These are phyloP conservation scores for Nyctanthes arbortristis DNA, from an alignment of 257 asterid genomes.

Conservation along the genomic window DNA sequence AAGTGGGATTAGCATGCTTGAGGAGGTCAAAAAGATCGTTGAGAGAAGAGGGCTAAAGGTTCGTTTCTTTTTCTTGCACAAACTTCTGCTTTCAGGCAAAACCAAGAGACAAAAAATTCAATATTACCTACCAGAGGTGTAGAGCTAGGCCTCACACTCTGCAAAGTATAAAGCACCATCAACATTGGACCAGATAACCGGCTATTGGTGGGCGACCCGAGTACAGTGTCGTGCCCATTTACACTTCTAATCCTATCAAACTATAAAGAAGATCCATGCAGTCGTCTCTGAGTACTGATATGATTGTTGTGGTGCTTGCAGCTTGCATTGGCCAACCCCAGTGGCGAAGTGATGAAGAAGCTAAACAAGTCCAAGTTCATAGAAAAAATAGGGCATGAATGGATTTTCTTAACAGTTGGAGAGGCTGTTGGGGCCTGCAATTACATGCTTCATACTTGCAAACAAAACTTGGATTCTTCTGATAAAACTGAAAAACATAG, in stretches of 20 bases:
- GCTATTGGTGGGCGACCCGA: too few relatives aligned
- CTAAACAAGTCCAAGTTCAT: conserved; percentile 68
- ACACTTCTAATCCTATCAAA: too few relatives aligned
- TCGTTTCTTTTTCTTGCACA: not conserved
- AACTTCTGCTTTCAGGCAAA: not conserved
- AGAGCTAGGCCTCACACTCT: too few relatives aligned
- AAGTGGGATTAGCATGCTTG: conserved; percentile 90
- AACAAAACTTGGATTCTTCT: conserved; percentile 31
- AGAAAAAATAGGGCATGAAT: conserved; percentile 75
- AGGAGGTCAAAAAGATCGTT: conserved; percentile 69
- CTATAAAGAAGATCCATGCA: not conserved
- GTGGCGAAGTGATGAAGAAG: conserved; percentile 91
- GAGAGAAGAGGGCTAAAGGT: conserved; percentile 94
- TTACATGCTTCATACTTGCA: conserved; percentile 68
- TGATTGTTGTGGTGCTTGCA: conserved; percentile 24
- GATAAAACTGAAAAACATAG: conserved; percentile 44
- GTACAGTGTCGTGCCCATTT: too few relatives aligned
- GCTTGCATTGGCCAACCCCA: conserved; percentile 84
- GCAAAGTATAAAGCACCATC: not conserved
- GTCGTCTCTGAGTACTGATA: not conserved
- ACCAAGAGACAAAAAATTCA: too few relatives aligned
- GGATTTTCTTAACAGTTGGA: conserved; percentile 83
- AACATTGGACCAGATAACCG: too few relatives aligned
- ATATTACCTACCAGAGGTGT: too few relatives aligned
- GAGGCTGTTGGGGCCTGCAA: conserved; percentile 92